A percentile compares a stretch with the other conserved stretches of the same genome.
These are phyloP conservation scores for Aphanomyces euteiches DNA, from an alignment of 352 stramenopile genomes.

Conservation along the genomic window DNA sequence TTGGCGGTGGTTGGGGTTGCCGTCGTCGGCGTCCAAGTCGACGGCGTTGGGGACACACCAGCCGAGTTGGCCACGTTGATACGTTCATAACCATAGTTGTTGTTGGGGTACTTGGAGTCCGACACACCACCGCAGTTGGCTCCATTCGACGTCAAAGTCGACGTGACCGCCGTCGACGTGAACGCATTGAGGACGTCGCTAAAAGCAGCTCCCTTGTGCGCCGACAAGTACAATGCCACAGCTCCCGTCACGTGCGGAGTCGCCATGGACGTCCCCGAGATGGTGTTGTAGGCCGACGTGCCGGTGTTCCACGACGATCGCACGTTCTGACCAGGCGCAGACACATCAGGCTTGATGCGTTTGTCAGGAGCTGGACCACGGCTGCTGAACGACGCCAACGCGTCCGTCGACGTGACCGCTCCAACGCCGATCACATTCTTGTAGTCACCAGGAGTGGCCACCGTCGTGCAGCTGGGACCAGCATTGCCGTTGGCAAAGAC, in stretches of 20 bases:
- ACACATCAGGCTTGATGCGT: constrained; percentile 27
- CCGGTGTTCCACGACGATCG: constrained; percentile 43
- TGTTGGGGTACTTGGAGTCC: constrained; percentile 44
- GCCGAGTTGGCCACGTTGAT: constrained; percentile 13
- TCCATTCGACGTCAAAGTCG: constrained; percentile 34
- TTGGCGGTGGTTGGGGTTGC: neutral
- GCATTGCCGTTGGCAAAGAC: constrained; percentile 55
- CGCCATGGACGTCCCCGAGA: constrained; percentile 57
- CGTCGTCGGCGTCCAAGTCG: neutral
- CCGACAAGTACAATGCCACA: constrained; percentile 42
- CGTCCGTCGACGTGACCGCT: constrained; percentile 35
- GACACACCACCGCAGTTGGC: constrained; percentile 42
- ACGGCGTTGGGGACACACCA: neutral
- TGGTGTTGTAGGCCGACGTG: constrained; percentile 37
- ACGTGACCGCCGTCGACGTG: constrained; percentile 26
- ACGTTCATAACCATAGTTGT: constrained; percentile 32
- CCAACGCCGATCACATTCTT: constrained; percentile 10
- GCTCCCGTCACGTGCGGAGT: constrained; percentile 11
- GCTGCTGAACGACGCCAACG: constrained; percentile 42
- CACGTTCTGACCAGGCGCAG: constrained; percentile 41
- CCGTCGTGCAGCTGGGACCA: constrained; percentile 36
- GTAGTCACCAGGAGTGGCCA: constrained; percentile 45
- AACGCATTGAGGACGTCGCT: constrained; percentile 38
- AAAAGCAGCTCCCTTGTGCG: constrained; percentile 38
- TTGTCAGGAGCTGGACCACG: constrained; percentile 32